Conservation (phyloP, 2,329 filamentous ascomycete genomes). For the Cytospora piceicola region DNA sequence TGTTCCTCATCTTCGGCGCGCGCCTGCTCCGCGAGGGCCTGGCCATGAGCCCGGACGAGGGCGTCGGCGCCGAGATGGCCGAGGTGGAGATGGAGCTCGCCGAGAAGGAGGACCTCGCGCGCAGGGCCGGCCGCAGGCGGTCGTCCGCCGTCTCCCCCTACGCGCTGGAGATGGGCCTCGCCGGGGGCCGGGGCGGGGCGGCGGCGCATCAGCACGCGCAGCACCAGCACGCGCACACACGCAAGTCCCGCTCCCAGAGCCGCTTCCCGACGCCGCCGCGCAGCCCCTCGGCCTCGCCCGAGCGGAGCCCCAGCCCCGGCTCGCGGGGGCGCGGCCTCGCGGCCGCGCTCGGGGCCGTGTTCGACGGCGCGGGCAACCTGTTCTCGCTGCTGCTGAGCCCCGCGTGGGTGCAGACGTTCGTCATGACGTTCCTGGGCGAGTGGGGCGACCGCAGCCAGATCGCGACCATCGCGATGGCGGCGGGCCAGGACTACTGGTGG, state of each 20-base stretch:
- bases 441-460: constrained; percentile 99
- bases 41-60: constrained; percentile 85
- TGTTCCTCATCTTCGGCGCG: constrained; percentile 89
- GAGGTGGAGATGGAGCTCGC: constrained; percentile 94
- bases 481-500: constrained; percentile 98
- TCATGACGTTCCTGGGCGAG: constrained; percentile 98
- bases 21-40: constrained; percentile 85
- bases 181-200: no score
- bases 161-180: constrained; percentile 78
- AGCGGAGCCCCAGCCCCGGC: constrained; percentile 61
- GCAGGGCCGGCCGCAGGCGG: constrained; percentile 67
- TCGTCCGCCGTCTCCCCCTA: constrained; percentile 75
- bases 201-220: no score
- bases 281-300: constrained; percentile 77
- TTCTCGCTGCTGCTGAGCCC: constrained; percentile 87
- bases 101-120: constrained; percentile 82
- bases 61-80: constrained; percentile 95
- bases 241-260: constrained; percentile 73
- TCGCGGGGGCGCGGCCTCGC: constrained; percentile 47
- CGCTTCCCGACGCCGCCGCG: constrained; percentile 80
- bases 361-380: constrained; percentile 79
- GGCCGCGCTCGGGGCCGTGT: constrained; percentile 46
- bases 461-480: constrained; percentile 97
- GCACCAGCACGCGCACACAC: constrained; percentile 45
- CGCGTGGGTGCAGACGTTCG: constrained; percentile 97